Evolutionary conservation across 2,329 filamentous ascomycete species (phyloP), one percentile per base, ranked within the genome.

Genomic region (Fusarium sp.): DNA sequence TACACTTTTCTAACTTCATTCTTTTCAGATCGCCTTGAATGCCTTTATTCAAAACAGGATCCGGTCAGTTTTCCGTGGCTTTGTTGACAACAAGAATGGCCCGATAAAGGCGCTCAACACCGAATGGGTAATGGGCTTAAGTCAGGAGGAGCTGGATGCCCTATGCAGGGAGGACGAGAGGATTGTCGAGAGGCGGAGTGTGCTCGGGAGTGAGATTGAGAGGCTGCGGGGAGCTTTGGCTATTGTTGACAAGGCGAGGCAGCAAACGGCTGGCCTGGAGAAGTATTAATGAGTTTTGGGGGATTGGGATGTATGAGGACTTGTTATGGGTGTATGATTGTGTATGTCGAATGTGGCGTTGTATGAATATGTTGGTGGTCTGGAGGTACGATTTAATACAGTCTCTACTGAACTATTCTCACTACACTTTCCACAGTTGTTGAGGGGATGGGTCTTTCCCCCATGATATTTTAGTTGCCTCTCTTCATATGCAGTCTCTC

Each of bases 41-140:
- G 66, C 77, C 1, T 82, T 81, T 20, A 78, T 82, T 18, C 73
- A 73, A 1, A 71, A 68, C 23, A 64, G 79, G 57, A 76, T 56
- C 0, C 59, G 60, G 20, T 63, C 43, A 4, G 59, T 77, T 2
- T 39, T 74, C 1, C 65, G 72, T 5, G 59, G 63, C 0, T 79
- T 79, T 30, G 58, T 79, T 1, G 37, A 66, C 16, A 45, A 67
- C 10, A 30, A 64, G 11, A 61, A 72, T 4, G 81, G 76, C 2
- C 77, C 77, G 2, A 48, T 78, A 1, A 61, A 54, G 11, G 67
- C 58, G 0, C 60, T 79, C 0, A 78, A 62, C 7, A 62, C 65
- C 1, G 57, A 70, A 5, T 64, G 56, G 5, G 66, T 79, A 1
- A 54, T 71, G 6, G 13, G 67, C 1, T 50, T 78, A 16, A 60